Conservation (phyloP, 2,329 filamentous ascomycete genomes). For the Colletotrichum coccodes region DNA sequence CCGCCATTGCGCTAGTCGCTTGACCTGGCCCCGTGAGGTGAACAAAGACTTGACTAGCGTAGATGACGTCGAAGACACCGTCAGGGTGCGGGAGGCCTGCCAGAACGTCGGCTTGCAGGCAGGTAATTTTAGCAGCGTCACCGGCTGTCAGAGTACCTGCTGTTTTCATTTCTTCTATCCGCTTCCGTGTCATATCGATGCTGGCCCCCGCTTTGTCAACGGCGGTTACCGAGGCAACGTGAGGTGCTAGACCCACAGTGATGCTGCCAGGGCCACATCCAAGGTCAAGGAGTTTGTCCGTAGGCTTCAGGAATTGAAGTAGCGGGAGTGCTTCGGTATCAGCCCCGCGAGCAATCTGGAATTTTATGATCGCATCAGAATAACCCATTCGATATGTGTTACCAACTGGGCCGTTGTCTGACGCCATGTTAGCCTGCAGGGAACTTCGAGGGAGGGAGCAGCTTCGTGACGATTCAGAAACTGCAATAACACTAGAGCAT, state of each 20-base stretch:
- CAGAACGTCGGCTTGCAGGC: constrained; percentile 46
- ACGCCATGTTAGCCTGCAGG: too few species aligned
- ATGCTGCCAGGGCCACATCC: constrained; percentile 62
- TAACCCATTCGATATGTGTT: constrained; percentile 51
- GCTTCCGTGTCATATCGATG: constrained; percentile 47
- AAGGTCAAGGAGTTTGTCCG: constrained; percentile 54
- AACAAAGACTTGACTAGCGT: constrained; percentile 53
- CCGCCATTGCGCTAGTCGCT: constrained; percentile 44
- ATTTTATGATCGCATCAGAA: constrained; percentile 47
- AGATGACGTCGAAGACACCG: constrained; percentile 55
- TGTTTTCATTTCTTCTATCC: constrained; percentile 43
- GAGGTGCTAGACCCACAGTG: constrained; percentile 52
- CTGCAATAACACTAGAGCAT: too few species aligned
- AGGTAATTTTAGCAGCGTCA: constrained; percentile 39
- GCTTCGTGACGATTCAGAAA: too few species aligned
- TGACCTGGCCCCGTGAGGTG: constrained; percentile 47
- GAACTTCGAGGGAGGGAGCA: too few species aligned
- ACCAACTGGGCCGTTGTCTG: too few species aligned
- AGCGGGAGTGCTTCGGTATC: constrained; percentile 55
- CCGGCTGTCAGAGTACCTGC: constrained; percentile 18
- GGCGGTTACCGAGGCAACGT: constrained; percentile 50
- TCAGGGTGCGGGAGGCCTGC: constrained; percentile 50
- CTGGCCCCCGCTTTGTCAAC: constrained; percentile 38
- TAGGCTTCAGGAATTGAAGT: constrained; percentile 49
- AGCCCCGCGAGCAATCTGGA: constrained; percentile 53